phyloP scores from a whole-genome alignment of 2,329 filamentous ascomycete genomes.

The Cordyceps cicadae region DNA sequence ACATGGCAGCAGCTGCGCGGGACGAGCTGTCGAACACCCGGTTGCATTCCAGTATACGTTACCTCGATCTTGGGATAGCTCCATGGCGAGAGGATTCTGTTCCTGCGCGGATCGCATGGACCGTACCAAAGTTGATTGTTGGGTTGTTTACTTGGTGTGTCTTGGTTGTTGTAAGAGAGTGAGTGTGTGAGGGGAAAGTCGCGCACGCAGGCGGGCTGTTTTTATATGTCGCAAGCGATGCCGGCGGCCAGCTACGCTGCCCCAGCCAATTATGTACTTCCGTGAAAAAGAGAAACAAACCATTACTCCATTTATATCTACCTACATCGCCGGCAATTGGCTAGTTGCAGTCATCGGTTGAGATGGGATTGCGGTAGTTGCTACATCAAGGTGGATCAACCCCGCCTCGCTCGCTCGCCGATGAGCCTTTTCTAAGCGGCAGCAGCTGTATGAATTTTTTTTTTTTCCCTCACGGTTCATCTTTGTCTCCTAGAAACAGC shows the following conservation, averaged over 20 bases:
- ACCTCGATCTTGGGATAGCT: constrained; percentile 33
- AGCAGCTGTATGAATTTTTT: not conserved
- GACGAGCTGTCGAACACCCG: constrained; percentile 15
- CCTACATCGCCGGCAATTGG: not conserved
- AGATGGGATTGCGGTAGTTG: not conserved
- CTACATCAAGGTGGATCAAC: constrained; percentile 8
- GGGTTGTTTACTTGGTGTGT: not conserved
- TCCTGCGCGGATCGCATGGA: constrained; percentile 2
- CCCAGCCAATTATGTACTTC: not conserved
- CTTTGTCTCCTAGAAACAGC: too few relatives aligned
- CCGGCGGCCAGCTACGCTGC: not conserved
- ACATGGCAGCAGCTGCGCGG: not conserved
- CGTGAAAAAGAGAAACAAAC: not conserved
- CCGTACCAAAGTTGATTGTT: constrained; percentile 4
- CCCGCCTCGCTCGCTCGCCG: constrained; percentile 1
- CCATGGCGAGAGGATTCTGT: constrained; percentile 20
- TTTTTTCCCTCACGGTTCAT: too few relatives aligned
- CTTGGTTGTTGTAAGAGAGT: not conserved
- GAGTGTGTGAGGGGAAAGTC: not conserved
- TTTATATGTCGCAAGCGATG: constrained; percentile 6
- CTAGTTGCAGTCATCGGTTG: not conserved
- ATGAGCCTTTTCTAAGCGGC: constrained; percentile 9
- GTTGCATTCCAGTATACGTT: constrained; percentile 31
- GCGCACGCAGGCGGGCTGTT: not conserved
- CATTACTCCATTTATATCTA: constrained; percentile 4